These are phyloP conservation scores for Fusarium bactridioides DNA, from an alignment of 2,329 filamentous ascomycete genomes.

Conservation along the genomic window DNA sequence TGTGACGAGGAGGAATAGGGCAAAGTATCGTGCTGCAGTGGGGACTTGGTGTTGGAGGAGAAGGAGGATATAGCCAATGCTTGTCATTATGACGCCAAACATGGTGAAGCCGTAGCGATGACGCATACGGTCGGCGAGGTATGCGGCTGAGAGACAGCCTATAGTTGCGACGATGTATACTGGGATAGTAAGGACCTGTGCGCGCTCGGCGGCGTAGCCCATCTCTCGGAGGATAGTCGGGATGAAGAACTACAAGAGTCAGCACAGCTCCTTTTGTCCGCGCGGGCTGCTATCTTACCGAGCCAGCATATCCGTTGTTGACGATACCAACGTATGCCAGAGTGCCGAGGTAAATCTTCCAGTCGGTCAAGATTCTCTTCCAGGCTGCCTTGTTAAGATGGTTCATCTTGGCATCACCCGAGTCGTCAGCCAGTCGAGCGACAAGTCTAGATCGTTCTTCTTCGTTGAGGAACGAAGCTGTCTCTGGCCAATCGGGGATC, in stretches of 20 bases:
- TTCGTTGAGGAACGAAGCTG: slow-evolving; percentile 70
- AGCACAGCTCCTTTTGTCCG: fast-evolving
- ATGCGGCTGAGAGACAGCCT: slow-evolving; percentile 59
- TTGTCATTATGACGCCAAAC: not conserved
- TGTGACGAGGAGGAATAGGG: slow-evolving; percentile 3
- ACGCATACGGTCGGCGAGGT: not conserved
- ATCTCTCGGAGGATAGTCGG: slow-evolving; percentile 70
- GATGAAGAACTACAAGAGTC: slow-evolving; percentile 54
- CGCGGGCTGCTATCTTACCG: slow-evolving; percentile 25
- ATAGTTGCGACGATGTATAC: slow-evolving; percentile 70
- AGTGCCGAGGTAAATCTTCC: slow-evolving; percentile 47
- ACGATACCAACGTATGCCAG: slow-evolving; percentile 49
- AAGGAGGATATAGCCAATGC: slow-evolving; percentile 7
- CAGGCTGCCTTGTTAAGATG: slow-evolving; percentile 60
- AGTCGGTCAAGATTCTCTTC: slow-evolving; percentile 64
- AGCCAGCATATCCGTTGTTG: slow-evolving; percentile 63
- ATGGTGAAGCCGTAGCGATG: slow-evolving; percentile 19
- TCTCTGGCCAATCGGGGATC: slow-evolving; percentile 82
- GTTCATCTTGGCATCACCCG: slow-evolving; percentile 4
- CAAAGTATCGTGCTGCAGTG: slow-evolving; percentile 18
- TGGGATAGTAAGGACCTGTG: slow-evolving; percentile 71
- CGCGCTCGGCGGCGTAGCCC: slow-evolving; percentile 63
- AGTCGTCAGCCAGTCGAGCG: slow-evolving; percentile 61
- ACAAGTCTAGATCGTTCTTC: slow-evolving; percentile 76
- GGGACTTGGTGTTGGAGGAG: not conserved